Evolutionary conservation across 352 stramenopile genomes (phyloP), one percentile per base, ranked within the genome.

Genomic region (Globisporangium carolinianum): DNA sequence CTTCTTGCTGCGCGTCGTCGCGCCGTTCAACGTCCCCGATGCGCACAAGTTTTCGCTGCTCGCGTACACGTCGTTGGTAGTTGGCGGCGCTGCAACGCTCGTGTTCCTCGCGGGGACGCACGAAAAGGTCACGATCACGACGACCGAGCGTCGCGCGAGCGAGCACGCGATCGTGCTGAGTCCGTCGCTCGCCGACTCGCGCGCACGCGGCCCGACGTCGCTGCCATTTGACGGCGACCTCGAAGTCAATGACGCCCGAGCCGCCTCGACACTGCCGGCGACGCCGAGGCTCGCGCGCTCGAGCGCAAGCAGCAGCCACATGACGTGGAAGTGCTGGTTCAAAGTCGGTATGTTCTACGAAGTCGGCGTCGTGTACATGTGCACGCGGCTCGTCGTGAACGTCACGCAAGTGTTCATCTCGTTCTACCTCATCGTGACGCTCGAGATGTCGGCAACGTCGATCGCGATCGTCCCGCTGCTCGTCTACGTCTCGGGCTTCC

Each of bases 291-390:
- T 12, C 11, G 7, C 39, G 5, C 7, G 7, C 7, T 43, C 39
- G 39, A 14, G 1, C 7, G 51, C 68, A 12, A 65, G 50, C 8
- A 47, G 59, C 1, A 64, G 67, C 0, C 73, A 68, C 65, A 89
- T 90, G 77, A 86, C 69, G 6, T 94, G 83, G 83, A 80, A 73
- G 53, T 68, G 62, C 51, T 94, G 83, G 83, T 94, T 94, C 56
- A 69, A 73, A 24, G 53, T 89, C 12, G 66, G 64, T 36, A 92
- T 93, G 83, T 94, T 94, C 42, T 94, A 94, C 67, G 79, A 90
- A 55, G 85, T 94, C 14, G 85, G 85, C 32, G 47, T 91, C 8
- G 80, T 89, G 12, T 94, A 94, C 76, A 94, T 94, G 85, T 94
- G 85, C 65, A 94, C 85, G 35, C 67, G 85, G 17, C 68, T 94